Base-by-base conservation (phyloP, 345 rosid genomes). In the Ricinus communis region DNA sequence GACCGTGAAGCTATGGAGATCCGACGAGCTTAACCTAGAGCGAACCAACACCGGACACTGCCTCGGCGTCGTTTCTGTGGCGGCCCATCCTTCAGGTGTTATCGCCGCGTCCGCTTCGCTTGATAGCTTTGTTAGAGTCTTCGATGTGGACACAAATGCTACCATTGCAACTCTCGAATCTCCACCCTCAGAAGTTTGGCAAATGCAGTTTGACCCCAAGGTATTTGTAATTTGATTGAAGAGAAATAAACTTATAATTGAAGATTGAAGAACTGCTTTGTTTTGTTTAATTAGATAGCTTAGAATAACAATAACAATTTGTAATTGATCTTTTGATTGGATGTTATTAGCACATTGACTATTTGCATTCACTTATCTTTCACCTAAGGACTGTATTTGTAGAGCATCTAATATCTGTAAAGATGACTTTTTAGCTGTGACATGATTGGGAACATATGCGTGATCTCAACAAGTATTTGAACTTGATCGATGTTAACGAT, bases 161-260 rank as follows among this genome's bases (percentile, higher is more conserved):
- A 86, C 89, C 43, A 91, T 95, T 66, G 97, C 98, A 49, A 82
- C 90, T 55, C 87, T 95, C 61, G 98, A 95, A 74, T 98, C 96
- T 71, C 97, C 98, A 12, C 98, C 99, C 11, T 90, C 98, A 18
- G 98, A 95, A 81, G 94, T 92, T 62, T 93, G 98, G 98, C 96
- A 95, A 71, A 85, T 95, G 99, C 88, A 86, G 80, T 95, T 95
- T 74, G 85, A 93, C 72, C 93, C 99, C 62, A 87, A 82, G 99
- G 99, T 93, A 65, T 14, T 31, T 38, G 7, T 36, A 16, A 15
- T 38, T 53, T 53, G n/a, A n/a, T n/a, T n/a, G n/a, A n/a, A n/a
- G n/a, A n/a, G n/a, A n/a, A n/a, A n/a, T n/a, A n/a, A n/a, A n/a
- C n/a, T n/a, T n/a, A n/a, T n/a, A n/a, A n/a, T n/a, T n/a, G n/a